Conservation (phyloP, 2,329 filamentous ascomycete genomes). For the Mollisia scopiformis region DNA sequence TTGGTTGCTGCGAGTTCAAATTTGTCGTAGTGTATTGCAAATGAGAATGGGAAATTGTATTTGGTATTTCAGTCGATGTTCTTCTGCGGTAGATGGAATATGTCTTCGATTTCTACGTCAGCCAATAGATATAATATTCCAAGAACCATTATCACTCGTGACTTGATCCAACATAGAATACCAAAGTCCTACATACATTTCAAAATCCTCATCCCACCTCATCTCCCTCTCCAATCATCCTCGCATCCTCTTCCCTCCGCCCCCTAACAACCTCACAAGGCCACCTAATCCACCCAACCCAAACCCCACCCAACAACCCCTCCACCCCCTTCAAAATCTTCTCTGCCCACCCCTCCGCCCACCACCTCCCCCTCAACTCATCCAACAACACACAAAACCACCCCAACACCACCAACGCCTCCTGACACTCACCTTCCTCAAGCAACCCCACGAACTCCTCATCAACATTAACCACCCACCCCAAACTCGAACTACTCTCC, state of each 20-base stretch:
- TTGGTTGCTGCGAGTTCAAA: too few species aligned
- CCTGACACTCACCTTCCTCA: background rate
- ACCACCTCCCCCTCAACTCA: background rate
- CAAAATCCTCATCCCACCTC: background rate
- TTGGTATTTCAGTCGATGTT: too few species aligned
- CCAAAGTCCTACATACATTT: background rate
- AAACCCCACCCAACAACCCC: background rate
- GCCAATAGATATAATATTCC: too few species aligned
- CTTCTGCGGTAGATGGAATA: too few species aligned
- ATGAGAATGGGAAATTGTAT: too few species aligned
- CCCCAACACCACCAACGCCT: background rate
- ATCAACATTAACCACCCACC: background rate
- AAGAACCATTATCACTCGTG: too few species aligned
- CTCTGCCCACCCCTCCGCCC: background rate
- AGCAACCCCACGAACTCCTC: background rate
- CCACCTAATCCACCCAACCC: background rate
- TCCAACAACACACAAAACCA: background rate
- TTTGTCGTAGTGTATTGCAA: too few species aligned
- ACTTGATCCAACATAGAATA: too few species aligned
- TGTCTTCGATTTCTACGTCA: too few species aligned
- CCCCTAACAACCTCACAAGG: background rate
- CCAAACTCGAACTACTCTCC: background rate
- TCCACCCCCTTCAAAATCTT: background rate
- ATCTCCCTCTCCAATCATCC: background rate
- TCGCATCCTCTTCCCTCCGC: background rate